phyloP scores from a whole-genome alignment of 257 asterid species.

The Voacanga thouarsii region DNA sequence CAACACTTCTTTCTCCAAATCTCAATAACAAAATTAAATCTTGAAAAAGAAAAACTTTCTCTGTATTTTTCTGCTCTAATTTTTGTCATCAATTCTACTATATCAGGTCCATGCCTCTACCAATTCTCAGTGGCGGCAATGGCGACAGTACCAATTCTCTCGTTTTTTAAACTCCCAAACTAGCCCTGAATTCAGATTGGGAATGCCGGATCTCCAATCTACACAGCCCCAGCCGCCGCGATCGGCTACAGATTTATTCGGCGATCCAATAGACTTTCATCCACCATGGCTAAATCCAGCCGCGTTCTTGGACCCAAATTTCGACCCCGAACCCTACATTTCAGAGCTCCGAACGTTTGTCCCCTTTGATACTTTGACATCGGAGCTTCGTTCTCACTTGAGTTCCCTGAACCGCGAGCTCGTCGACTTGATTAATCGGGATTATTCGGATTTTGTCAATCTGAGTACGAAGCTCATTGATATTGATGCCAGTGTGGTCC shows the following conservation, averaged over 20 bases:
- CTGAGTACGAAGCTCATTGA: constrained; percentile 91
- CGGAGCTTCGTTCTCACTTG: constrained; percentile 78
- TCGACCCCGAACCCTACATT: constrained; percentile 85
- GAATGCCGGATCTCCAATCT: constrained; percentile 53
- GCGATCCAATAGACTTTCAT: constrained; percentile 76
- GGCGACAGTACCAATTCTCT: too few relatives aligned
- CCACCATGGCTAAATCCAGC: constrained; percentile 89
- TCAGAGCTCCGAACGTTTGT: constrained; percentile 95
- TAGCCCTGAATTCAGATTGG: too few relatives aligned
- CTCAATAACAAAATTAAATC: too few relatives aligned
- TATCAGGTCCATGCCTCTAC: too few relatives aligned
- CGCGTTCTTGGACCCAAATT: constrained; percentile 61
- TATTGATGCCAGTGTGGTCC: constrained; percentile 84
- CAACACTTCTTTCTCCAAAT: too few relatives aligned
- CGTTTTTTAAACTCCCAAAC: too few relatives aligned
- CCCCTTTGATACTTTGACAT: constrained; percentile 83
- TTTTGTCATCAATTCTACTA: too few relatives aligned
- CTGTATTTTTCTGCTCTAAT: too few relatives aligned
- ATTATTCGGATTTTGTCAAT: constrained; percentile 86
- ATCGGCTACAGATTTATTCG: constrained; percentile 83
- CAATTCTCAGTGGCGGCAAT: too few relatives aligned
- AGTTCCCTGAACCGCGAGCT: constrained; percentile 69
- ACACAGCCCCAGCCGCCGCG: constrained; percentile 45
- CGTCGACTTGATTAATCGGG: constrained; percentile 89
- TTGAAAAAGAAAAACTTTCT: too few relatives aligned